Conservation (phyloP, 1,284 basidiomycete genomes). For the Coniferiporia weirii region DNA sequence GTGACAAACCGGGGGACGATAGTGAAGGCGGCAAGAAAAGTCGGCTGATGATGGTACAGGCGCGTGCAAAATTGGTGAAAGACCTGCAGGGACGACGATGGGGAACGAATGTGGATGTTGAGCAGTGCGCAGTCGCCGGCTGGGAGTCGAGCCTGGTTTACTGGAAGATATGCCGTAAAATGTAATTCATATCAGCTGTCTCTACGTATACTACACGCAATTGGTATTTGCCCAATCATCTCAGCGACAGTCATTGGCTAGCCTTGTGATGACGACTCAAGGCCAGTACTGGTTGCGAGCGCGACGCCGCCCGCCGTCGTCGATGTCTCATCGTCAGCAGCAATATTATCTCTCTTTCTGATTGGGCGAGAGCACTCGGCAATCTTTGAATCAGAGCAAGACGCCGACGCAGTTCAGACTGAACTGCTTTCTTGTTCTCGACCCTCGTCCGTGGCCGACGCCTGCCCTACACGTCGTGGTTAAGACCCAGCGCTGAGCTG, state of each 20-base stretch:
- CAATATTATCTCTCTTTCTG: too few species aligned
- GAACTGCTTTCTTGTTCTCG: not conserved
- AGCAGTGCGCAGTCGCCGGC: conserved; percentile 63
- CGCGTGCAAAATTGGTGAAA: conserved; percentile 47
- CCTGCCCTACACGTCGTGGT: conserved; percentile 9
- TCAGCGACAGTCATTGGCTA: too few species aligned
- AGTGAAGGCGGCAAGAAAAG: conserved; percentile 33
- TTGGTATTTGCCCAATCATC: too few species aligned
- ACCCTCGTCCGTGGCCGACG: not conserved
- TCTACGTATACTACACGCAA: too few species aligned
- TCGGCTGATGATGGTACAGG: conserved; percentile 51
- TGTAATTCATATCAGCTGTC: not conserved
- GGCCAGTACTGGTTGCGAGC: too few species aligned
- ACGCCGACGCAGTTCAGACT: not conserved
- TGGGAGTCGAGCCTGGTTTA: conserved; percentile 66
- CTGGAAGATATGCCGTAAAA: conserved; percentile 53
- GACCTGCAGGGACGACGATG: conserved; percentile 65
- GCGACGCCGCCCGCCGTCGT: too few species aligned
- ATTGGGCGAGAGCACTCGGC: not conserved
- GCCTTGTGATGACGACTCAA: too few species aligned
- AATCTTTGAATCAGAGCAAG: not conserved
- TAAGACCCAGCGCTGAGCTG: conserved; percentile 7
- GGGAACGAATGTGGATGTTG: conserved; percentile 60
- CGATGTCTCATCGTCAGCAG: too few species aligned
- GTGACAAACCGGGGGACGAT: conserved; percentile 13